Base-by-base conservation (phyloP, 352 stramenopile genomes). In the Globisporangium okanoganense region DNA sequence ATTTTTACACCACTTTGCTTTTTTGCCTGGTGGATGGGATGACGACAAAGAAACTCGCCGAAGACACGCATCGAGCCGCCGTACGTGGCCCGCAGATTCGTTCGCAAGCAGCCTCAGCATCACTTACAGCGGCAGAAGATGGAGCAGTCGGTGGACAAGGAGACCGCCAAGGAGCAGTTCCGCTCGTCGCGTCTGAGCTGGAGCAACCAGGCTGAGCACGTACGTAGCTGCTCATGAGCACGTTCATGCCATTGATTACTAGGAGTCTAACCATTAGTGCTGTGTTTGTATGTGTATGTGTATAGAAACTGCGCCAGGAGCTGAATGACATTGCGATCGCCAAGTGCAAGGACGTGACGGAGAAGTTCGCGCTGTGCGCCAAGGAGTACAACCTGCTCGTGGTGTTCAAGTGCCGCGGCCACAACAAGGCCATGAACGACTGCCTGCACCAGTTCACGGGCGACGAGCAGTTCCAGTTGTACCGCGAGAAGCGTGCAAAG, bases 141-240 rank as follows among this genome's bases (percentile, higher is more conserved):
- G 61, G 80, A 88, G 69, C 62, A 82, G 53, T 56, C 72, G 25
- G 75, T 87, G 63, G 78, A 87, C 55, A 87, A 88, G 66, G 82
- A 91, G 70, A 87, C 73, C 27, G 78, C 76, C 20, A 91, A 91
- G 73, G 73, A 82, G 56, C 64, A 71, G 25, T 89, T 87, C 64
- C 84, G 84, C 66, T 84, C 78, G 40, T 91, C 80, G 67, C 80
- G 84, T 35, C 75, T 94, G 66, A 82, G 78, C 38, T 91, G 84
- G 84, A 92, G 82, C 64, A 94, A 92, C 69, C 84, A 92, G 64
- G 84, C 84, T 3, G 82, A 92, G 61, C 82, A 94, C 48, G 80
- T 92, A 56, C 54, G 76, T n/a, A 44, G 38, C 16, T 44, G 16
- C 38, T 20, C 38, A 20, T 22, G 4, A 44, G 5, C 38, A 22